Conservation (phyloP, 1,284 basidiomycete species). For the Fomitopsis betulina region DNA sequence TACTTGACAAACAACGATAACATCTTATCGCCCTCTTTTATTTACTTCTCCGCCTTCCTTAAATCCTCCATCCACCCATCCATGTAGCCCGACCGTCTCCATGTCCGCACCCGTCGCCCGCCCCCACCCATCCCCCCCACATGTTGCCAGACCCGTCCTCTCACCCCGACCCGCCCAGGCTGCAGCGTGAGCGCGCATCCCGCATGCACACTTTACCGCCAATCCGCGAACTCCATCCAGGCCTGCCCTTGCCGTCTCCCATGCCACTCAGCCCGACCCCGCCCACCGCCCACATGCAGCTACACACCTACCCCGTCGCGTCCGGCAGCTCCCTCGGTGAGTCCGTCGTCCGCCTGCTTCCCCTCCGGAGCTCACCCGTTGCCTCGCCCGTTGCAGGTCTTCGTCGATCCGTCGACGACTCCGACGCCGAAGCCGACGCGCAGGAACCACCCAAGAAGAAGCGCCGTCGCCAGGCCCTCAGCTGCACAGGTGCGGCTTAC, state of each 20-base stretch:
- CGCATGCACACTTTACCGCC: slow-evolving; percentile 44
- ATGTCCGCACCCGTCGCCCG: slow-evolving; percentile 10
- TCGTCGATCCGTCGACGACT: slow-evolving; percentile 32
- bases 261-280: slow-evolving; percentile 8
- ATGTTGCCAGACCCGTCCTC: background rate
- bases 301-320: slow-evolving; percentile 16
- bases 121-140: slow-evolving; percentile 7
- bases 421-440: slow-evolving; percentile 42
- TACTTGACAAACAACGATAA: slow-evolving; percentile 22
- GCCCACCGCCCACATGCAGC: slow-evolving; percentile 12
- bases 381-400: slow-evolving; percentile 11
- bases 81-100: slow-evolving; percentile 11
- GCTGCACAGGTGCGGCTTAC: slow-evolving; percentile 63
- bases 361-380: too few relatives aligned
- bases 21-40: slow-evolving; percentile 26
- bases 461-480: slow-evolving; percentile 66
- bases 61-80: slow-evolving; percentile 6
- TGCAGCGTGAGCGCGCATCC: background rate
- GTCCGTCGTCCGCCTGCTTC: background rate
- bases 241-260: slow-evolving; percentile 37
- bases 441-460: slow-evolving; percentile 69
- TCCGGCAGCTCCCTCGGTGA: slow-evolving; percentile 20
- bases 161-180: slow-evolving; percentile 3
- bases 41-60: slow-evolving; percentile 11
- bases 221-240: slow-evolving; percentile 61